Base-by-base conservation (phyloP, 192 early-diverging fungal species). In the Coemansia sp. region DNA sequence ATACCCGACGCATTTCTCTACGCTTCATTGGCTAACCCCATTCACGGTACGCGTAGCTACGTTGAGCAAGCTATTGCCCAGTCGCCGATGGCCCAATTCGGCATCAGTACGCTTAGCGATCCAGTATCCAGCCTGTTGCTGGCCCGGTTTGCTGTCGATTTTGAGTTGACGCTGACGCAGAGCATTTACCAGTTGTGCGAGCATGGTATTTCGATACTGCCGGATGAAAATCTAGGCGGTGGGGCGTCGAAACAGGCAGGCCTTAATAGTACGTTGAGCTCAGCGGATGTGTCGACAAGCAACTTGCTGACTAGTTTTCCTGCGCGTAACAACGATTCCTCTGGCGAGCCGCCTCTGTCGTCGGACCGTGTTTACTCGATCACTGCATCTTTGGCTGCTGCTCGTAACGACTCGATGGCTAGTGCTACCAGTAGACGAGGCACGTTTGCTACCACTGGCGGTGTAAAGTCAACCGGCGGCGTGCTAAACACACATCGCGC, bases 161-260 rank as follows among this genome's bases (percentile, higher is more conserved):
- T 84, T 73, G 81, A 78, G 60, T 73, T 78, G 73, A 78, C 81
- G 30, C 55, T 84, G 59, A 67, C 81, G 3, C 75, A 78, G 61
- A 84, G 73, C 46, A 75, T 84, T 8, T 84, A 84, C 50, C 81
- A 84, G 76, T 68, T 84, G 11, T 84, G 81, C 49, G 81, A 84
- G 68, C 81, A 84, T 23, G 73, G 64, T 28, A 82, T 82, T 21
- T 70, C 71, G 21, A 67, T 73, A 14, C 10, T 69, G 14, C 74
- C 78, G 6, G 78, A 75, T 6, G 70, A 75, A 6, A 33, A 30
- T 14, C 28, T 17, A 13, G 42, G 21, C 0, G 13, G 14, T 0
- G 16, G 28, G 8, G 17, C n/a, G 33, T 57, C 53, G 23, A 66
- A 64, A 30, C 30, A 50, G 33, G 47, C 49, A 1, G 64, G 49